phyloP scores from a whole-genome alignment of 352 stramenopile species.

The Lagenidium sp. region DNA sequence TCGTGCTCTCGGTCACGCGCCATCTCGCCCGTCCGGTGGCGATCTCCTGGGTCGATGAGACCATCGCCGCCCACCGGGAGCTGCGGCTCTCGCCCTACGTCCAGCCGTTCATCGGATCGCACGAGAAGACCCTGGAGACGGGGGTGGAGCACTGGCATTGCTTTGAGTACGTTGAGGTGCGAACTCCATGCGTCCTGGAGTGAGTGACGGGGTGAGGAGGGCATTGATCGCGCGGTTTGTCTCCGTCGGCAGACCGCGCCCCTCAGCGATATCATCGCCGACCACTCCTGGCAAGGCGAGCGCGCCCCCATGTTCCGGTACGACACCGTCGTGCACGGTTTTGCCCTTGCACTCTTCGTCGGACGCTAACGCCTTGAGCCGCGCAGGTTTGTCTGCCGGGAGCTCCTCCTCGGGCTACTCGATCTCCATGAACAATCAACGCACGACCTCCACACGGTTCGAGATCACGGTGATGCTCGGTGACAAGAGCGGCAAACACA shows the following conservation, averaged over 20 bases:
- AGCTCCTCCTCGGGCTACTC: constrained; percentile 15
- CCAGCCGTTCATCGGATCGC: constrained; percentile 10
- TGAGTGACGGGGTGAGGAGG: background rate
- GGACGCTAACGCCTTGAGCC: too few relatives aligned
- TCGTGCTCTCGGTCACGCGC: constrained; percentile 2
- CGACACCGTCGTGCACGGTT: too few relatives aligned
- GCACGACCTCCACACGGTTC: constrained; percentile 7
- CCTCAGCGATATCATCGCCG: too few relatives aligned
- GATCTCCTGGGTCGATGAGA: constrained; percentile 3
- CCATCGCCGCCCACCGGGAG: constrained; percentile 3
- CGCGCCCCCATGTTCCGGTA: too few relatives aligned
- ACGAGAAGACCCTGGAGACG: background rate
- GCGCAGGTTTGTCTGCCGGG: constrained; percentile 10
- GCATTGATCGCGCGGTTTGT: background rate
- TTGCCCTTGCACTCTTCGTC: too few relatives aligned
- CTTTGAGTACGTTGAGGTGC: constrained; percentile 14
- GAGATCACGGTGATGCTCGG: too few relatives aligned
- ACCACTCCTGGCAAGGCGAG: too few relatives aligned
- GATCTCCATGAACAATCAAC: constrained; percentile 24
- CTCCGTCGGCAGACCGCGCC: too few relatives aligned
- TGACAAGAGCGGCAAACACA: constrained; percentile 1
- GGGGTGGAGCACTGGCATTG: constrained; percentile 9
- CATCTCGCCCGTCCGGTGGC: background rate
- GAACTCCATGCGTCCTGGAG: too few relatives aligned
- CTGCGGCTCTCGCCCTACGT: constrained; percentile 15